Conservation (phyloP, 2,329 filamentous ascomycete genomes). For the Coniochaeta sp. region DNA sequence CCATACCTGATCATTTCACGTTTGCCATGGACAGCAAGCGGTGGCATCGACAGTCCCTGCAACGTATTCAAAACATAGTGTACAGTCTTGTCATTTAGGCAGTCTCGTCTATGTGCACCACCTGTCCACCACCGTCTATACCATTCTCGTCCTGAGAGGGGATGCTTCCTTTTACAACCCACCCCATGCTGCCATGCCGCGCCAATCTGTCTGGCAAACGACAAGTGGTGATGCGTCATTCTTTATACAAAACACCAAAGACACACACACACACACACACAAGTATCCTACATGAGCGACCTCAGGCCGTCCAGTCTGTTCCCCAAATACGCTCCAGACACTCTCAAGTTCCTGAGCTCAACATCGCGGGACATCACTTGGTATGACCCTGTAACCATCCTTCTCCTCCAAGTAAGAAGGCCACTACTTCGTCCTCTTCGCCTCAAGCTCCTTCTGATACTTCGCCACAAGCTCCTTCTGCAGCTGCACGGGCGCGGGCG, state of each 20-base stretch:
- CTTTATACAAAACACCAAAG: not conserved
- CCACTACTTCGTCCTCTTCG: conserved; percentile 45
- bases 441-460: conserved; percentile 51
- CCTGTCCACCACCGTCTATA: not conserved
- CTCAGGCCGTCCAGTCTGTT: not conserved
- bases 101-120: not conserved
- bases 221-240: not conserved
- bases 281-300: not conserved
- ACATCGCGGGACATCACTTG: not conserved
- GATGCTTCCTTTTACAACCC: not conserved
- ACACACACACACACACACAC: too few species aligned
- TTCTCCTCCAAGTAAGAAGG: not conserved
- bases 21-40: too few species aligned
- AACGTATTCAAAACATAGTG: not conserved
- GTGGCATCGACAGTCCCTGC: too few species aligned
- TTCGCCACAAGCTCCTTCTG: conserved; percentile 61
- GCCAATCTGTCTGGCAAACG: not conserved
- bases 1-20: too few species aligned
- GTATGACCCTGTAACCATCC: not conserved
- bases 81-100: not conserved
- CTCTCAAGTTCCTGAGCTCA: not conserved
- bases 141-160: not conserved
- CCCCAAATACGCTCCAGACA: not conserved
- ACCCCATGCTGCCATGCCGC: not conserved
- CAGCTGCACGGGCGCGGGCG: conserved; percentile 75